Evolutionary conservation across 495 filamentous ascomycete species (phyloP).

Genomic region (Penicillium chermesinum): DNA sequence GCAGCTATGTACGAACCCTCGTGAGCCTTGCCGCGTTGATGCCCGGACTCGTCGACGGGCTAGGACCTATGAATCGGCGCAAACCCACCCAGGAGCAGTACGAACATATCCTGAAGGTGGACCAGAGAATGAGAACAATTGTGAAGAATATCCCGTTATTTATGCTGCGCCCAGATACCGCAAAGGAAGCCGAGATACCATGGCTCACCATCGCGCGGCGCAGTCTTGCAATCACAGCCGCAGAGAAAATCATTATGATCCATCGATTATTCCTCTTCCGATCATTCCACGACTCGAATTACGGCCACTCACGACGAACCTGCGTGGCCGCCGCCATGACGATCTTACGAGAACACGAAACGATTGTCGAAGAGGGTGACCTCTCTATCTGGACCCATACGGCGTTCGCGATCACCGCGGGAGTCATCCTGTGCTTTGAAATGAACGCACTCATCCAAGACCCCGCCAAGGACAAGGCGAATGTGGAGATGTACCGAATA

Average conservation of each 20-base stretch:
- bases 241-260: slow-evolving; percentile 51
- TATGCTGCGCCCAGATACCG: slow-evolving; percentile 20
- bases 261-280: slow-evolving; percentile 43
- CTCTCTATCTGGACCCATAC: slow-evolving; percentile 31
- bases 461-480: slow-evolving; percentile 2
- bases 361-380: slow-evolving; percentile 27
- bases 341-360: slow-evolving; percentile 39
- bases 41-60: slow-evolving; percentile 37
- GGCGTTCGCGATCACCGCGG: slow-evolving; percentile 28
- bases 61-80: slow-evolving; percentile 26
- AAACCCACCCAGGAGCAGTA: slow-evolving; percentile 34
- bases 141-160: slow-evolving; percentile 29
- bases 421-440: slow-evolving; percentile 30
- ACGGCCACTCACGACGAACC: slow-evolving; percentile 37
- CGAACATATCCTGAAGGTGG: slow-evolving; percentile 38
- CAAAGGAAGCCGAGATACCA: slow-evolving; percentile 30
- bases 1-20: slow-evolving; percentile 35
- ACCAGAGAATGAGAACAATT: slow-evolving; percentile 38
- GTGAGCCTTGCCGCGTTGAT: slow-evolving; percentile 37
- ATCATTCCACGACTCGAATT: slow-evolving; percentile 38
- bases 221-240: slow-evolving; percentile 38
- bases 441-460: slow-evolving; percentile 18
- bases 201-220: slow-evolving; percentile 38
- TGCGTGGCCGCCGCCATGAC: slow-evolving; percentile 42
- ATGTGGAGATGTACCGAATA: slow-evolving; percentile 17